Evolutionary conservation across 1,284 basidiomycete genomes (phyloP), one percentile per base, ranked within the genome.

Genomic region (Pseudozyma sp.): DNA sequence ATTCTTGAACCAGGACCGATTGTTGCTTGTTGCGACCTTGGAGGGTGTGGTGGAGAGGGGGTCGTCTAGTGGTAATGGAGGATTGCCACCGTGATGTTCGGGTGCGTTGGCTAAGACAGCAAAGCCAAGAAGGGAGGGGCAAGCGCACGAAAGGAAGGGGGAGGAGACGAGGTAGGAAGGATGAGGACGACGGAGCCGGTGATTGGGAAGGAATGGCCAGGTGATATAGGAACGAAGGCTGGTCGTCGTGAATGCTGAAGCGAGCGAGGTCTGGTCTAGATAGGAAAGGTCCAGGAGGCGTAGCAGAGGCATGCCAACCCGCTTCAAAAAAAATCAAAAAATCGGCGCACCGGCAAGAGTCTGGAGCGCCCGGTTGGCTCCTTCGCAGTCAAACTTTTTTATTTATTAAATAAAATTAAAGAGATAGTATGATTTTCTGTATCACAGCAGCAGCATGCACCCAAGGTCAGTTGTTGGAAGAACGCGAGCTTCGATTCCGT

Each of bases 141-240:
- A 11, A 35, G 43, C 8, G n/a, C 46, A 33, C 13, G 48, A 13
- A 33, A 16, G 37, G 39, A 44, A 46, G 19, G 54, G 35, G 53
- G 29, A 35, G 43, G 49, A 29, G 44, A n/a, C 11, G n/a, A 16
- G 40, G 40, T 7, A n/a, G 7, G 40, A 42, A 42, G 40, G 40
- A 3, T 37, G 35, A 16, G 7, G 16, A n/a, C 2, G 11, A 7
- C 11, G 35, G 2, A 37, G 35, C 2, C 24, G 11, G 37, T n/a
- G 10, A 30, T 16, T 35, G 10, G 30, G 17, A 10, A 29, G 33
- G n/a, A 47, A 54, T 8, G 33, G 48, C 19, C n/a, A 46, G 46
- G 45, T 68, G 65, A 68, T 68, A 68, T 68, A 68, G 58, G 65
- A 56, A 39, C 37, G 35, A 34, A 29, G 48, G n/a, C 24, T 9